Evolutionary conservation across 768 basidiomycete species (phyloP), one percentile per base, ranked within the genome.

Genomic region (Serendipita sp.): DNA sequence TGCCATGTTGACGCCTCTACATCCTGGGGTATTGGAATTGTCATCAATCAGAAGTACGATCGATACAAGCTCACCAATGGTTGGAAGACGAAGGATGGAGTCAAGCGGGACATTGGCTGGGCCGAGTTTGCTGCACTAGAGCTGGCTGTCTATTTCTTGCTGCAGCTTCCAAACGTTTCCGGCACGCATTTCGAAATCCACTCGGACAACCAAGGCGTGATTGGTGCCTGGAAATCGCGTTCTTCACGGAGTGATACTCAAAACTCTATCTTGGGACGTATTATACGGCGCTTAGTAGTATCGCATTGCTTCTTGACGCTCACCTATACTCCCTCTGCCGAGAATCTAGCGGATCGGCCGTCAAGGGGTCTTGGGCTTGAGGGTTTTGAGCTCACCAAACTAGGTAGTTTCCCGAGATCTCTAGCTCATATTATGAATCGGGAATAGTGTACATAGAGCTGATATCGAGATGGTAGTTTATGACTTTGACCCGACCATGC

Each of bases 71-170:
- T 79, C 10, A 69, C 63, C 16, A 46, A 65, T 0, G 73, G 74
- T 3, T 76, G 75, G 74, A 66, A 68, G 15, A 40, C 55, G 2
- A 62, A 70, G 0, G 70, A 71, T 5, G 45, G 18, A 13, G 44
- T 13, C 13, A 45, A 45, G 18, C 13, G 74, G 4, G 68, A 74
- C 63, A 79, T 77, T 18, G 73, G 74, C 3, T 80, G 79, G 78
- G 76, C 74, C 0, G 79, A 79, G 68, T 74, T 78, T 70, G 73
- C 76, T 0, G 78, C 76, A 0, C 70, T 78, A 0, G 78, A 79
- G 62, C 68, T 80, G 0, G 78, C 75, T 0, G 34, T 79, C 0
- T 71, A 70, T 1, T 70, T 74, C 1, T 44, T 76, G 3, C 67
- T 76, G 2, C 66, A 73, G 0, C 55, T 45, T 45, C 44, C 69